phyloP scores from a whole-genome alignment of 441 rosid genomes.

The Biscutella laevigata region DNA sequence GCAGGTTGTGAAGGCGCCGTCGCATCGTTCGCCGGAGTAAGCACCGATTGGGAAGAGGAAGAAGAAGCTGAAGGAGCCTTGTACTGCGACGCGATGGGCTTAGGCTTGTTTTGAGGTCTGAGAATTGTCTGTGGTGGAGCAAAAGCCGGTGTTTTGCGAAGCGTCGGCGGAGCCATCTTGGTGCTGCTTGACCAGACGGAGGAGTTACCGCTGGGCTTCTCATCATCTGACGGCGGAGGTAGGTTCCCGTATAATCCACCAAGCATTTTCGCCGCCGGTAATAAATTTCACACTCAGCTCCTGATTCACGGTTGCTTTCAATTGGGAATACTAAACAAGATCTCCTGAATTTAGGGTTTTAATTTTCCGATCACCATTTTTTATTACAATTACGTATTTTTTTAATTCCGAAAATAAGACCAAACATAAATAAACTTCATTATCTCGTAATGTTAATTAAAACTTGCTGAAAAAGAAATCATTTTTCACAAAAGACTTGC shows the following conservation, averaged over 20 bases:
- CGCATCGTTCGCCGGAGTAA: neutral
- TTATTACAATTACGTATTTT: too few species aligned
- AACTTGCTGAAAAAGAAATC: too few species aligned
- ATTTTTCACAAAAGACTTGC: too few species aligned
- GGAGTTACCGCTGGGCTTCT: slow-evolving; percentile 49
- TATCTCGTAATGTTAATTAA: too few species aligned
- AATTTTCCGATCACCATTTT: slow-evolving; percentile 7
- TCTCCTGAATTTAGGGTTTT: slow-evolving; percentile 12
- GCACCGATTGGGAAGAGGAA: slow-evolving; percentile 1
- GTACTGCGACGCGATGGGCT: slow-evolving; percentile 24
- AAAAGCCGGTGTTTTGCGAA: slow-evolving; percentile 63
- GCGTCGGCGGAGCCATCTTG: slow-evolving; percentile 89
- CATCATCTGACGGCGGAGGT: slow-evolving; percentile 92
- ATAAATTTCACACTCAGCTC: neutral
- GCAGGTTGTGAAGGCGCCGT: slow-evolving; percentile 49
- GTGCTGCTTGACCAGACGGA: slow-evolving; percentile 79
- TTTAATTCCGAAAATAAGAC: neutral
- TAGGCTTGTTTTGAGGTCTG: slow-evolving; percentile 49
- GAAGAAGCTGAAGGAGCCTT: slow-evolving; percentile 9
- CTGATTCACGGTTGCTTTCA: slow-evolving; percentile 9
- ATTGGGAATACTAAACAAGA: too few species aligned
- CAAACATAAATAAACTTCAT: neutral
- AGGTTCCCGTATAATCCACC: slow-evolving; percentile 97
- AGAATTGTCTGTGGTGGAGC: slow-evolving; percentile 63
- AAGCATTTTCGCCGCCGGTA: slow-evolving; percentile 37